Evolutionary conservation across 176 grass and related monocot genomes (phyloP).

Genomic region (Carex scoparia): DNA sequence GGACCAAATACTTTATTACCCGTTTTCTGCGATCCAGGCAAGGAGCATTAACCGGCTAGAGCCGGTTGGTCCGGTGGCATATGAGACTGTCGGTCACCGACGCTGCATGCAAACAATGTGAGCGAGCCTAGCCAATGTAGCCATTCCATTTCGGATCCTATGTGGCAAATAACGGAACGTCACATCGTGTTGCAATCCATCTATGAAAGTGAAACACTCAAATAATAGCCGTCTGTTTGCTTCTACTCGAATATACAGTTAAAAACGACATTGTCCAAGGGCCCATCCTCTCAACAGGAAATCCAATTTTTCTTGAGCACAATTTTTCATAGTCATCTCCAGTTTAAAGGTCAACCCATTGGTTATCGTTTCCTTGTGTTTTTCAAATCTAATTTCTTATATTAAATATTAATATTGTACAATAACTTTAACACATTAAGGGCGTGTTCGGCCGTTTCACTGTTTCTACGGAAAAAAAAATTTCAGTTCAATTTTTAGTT

Average conservation of each 20-base stretch:
- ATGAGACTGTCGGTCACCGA: slow-evolving; percentile 15
- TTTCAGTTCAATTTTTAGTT: too few species aligned
- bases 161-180: not conserved
- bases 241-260: not conserved
- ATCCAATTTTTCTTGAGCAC: not conserved
- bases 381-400: not conserved
- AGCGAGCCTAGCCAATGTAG: not conserved
- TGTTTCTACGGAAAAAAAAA: too few species aligned
- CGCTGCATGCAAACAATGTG: not conserved
- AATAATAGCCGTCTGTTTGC: too few species aligned
- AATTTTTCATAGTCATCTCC: not conserved
- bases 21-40: slow-evolving; percentile 4
- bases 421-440: not conserved
- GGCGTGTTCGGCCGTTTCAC: too few species aligned
- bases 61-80: not conserved
- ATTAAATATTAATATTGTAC: not conserved
- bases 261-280: not conserved
- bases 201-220: not conserved
- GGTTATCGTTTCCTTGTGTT: slow-evolving; percentile 1
- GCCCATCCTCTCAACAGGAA: not conserved
- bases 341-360: slow-evolving; percentile 6
- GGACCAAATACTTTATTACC: not conserved
- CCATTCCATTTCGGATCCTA: not conserved
- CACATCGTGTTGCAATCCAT: not conserved
- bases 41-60: not conserved